Percentiles rank a stretch among this genome's conserved stretches.
Conservation (phyloP, 768 basidiomycete species). For the Peribolospora baueri region DNA sequence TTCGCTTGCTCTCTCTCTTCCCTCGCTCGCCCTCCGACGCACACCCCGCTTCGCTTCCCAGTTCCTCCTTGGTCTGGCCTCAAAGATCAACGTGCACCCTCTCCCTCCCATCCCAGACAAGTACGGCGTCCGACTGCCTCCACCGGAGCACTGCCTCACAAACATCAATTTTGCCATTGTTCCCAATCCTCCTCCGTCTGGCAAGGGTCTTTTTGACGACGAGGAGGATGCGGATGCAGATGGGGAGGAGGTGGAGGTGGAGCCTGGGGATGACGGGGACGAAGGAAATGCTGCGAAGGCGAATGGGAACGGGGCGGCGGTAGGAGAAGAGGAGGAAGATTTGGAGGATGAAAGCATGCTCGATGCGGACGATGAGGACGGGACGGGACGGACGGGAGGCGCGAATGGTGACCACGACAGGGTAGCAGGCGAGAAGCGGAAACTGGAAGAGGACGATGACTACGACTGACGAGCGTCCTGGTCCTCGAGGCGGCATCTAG, state of each 20-base stretch:
- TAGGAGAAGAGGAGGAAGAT: slow-evolving; percentile 16
- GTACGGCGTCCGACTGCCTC: slow-evolving; percentile 23
- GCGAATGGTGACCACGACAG: background rate
- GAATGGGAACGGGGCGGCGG: slow-evolving; percentile 7
- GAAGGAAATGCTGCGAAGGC: slow-evolving; percentile 4
- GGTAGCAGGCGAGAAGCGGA: slow-evolving; percentile 4
- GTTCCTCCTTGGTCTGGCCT: slow-evolving; percentile 22
- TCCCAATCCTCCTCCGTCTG: slow-evolving; percentile 12
- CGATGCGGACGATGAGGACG: slow-evolving; percentile 19
- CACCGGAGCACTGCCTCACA: slow-evolving; percentile 19
- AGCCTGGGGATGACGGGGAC: slow-evolving; percentile 1
- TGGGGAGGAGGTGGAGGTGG: slow-evolving; percentile 6
- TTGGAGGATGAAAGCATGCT: slow-evolving; percentile 12
- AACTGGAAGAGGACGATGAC: slow-evolving; percentile 7
- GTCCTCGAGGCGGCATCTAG: too few species aligned
- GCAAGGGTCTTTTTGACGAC: slow-evolving; percentile 2
- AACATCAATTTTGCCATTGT: slow-evolving; percentile 22
- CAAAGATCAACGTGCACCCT: slow-evolving; percentile 21
- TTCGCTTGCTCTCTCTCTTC: background rate
- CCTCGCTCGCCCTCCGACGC: background rate
- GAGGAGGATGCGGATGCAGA: slow-evolving; percentile 4
- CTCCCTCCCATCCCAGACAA: slow-evolving; percentile 23
- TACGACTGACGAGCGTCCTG: too few species aligned
- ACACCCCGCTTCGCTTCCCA: slow-evolving; percentile 5
- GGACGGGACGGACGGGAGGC: background rate